These are phyloP conservation scores for Nemania sp. DNA, from an alignment of 2,329 filamentous ascomycete species.

Conservation along the genomic window DNA sequence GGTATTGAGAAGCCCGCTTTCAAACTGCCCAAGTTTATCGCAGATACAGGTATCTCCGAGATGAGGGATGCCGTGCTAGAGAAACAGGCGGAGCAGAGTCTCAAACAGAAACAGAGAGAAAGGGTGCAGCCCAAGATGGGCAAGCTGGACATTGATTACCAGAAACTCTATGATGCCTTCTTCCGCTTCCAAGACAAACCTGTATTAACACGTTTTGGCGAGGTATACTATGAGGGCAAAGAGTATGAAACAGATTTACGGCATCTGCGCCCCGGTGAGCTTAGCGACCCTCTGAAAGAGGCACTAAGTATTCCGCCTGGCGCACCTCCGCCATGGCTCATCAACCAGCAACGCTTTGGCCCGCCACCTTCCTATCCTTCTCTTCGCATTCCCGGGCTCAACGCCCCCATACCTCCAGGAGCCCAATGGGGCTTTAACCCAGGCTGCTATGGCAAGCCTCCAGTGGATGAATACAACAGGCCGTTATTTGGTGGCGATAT, in stretches of 20 bases:
- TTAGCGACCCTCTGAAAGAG: slow-evolving; percentile 87
- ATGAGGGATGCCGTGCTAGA: slow-evolving; percentile 97
- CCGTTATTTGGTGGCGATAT: slow-evolving; percentile 94
- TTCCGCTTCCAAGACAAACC: slow-evolving; percentile 98
- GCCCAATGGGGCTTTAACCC: slow-evolving; percentile 94
- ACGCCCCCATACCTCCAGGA: slow-evolving; percentile 86
- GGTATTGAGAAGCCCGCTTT: slow-evolving; percentile 96
- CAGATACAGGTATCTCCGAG: slow-evolving; percentile 94
- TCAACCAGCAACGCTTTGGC: slow-evolving; percentile 93
- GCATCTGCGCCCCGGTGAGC: slow-evolving; percentile 85
- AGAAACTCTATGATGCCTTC: slow-evolving; percentile 97
- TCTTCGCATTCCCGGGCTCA: slow-evolving; percentile 92
- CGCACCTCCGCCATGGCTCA: slow-evolving; percentile 93
- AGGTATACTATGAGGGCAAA: slow-evolving; percentile 99
- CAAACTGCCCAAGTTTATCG: slow-evolving; percentile 91
- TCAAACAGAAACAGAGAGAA: slow-evolving; percentile 96
- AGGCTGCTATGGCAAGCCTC: slow-evolving; percentile 94
- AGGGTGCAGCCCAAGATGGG: slow-evolving; percentile 95
- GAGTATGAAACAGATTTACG: slow-evolving; percentile 95
- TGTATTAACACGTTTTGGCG: slow-evolving; percentile 87
- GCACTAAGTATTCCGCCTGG: slow-evolving; percentile 92
- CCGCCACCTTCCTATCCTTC: slow-evolving; percentile 93
- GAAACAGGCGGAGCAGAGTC: slow-evolving; percentile 86
- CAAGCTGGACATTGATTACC: slow-evolving; percentile 96
- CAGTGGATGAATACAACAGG: slow-evolving; percentile 88